phyloP scores from a whole-genome alignment of 1,139 yeast species.

The Kodamaea sp. region DNA sequence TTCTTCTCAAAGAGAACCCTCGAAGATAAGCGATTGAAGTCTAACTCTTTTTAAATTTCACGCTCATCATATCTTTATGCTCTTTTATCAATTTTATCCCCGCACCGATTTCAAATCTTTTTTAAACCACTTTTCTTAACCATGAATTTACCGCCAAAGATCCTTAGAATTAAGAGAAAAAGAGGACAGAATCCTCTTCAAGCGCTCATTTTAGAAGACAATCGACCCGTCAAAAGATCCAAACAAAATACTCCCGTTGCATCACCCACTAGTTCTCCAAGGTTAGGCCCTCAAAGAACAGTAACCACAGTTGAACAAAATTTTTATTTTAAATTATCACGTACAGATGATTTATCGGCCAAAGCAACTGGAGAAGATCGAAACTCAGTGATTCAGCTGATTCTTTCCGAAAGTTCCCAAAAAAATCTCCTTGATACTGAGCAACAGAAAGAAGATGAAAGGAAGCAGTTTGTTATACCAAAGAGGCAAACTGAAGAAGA shows the following conservation, averaged over 20 bases:
- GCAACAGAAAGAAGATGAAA: background rate
- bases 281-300: slow-evolving; percentile 13
- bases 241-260: slow-evolving; percentile 37
- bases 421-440: slow-evolving; percentile 2
- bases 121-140: background rate
- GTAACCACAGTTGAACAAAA: slow-evolving; percentile 11
- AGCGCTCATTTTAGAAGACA: slow-evolving; percentile 54
- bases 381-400: slow-evolving; percentile 20
- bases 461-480: slow-evolving; percentile 33
- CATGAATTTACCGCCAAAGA: slow-evolving; percentile 42
- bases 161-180: slow-evolving; percentile 79
- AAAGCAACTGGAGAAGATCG: slow-evolving; percentile 11
- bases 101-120: background rate
- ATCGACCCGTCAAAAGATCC: slow-evolving; percentile 40
- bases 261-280: slow-evolving; percentile 15
- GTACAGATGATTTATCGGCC: slow-evolving; percentile 50
- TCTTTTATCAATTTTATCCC: background rate
- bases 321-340: slow-evolving; percentile 55
- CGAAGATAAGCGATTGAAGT: too few species aligned
- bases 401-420: slow-evolving; percentile 13
- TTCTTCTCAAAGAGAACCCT: too few species aligned
- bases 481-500: slow-evolving; percentile 39
- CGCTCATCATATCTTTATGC: background rate
- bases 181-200: slow-evolving; percentile 84
- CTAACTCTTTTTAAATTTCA: too few species aligned